phyloP scores from a whole-genome alignment of 2,329 filamentous ascomycete species.

The Pseudocercospora pini-densiflorae region DNA sequence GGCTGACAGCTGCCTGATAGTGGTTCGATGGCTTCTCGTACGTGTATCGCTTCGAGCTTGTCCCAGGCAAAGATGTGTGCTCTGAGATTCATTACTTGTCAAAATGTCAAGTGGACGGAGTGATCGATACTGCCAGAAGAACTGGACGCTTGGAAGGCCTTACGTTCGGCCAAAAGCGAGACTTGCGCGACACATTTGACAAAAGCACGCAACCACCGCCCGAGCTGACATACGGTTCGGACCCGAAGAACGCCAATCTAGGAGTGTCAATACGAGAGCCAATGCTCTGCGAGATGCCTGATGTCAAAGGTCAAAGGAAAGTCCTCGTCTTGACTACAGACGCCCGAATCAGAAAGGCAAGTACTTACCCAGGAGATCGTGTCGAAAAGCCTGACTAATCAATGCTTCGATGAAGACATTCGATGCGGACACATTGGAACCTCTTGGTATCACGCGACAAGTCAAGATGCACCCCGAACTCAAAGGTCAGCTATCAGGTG shows the following conservation, averaged over 20 bases:
- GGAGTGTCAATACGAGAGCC: constrained; percentile 63
- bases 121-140: constrained; percentile 64
- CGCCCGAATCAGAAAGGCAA: constrained; percentile 36
- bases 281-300: constrained; percentile 13
- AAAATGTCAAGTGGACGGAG: constrained; percentile 66
- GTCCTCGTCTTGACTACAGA: constrained; percentile 62
- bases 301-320: background rate
- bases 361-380: background rate
- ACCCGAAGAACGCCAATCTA: constrained; percentile 54
- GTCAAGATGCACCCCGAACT: constrained; percentile 68
- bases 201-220: constrained; percentile 71
- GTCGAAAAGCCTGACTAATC: background rate
- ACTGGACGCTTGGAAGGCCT: constrained; percentile 62
- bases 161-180: constrained; percentile 72
- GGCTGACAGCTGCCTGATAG: background rate
- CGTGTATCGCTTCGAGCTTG: constrained; percentile 73
- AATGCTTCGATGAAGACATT: constrained; percentile 56
- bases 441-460: constrained; percentile 67
- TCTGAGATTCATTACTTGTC: constrained; percentile 70
- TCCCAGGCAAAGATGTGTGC: constrained; percentile 44
- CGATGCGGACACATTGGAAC: constrained; percentile 73
- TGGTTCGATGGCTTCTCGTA: constrained; percentile 83
- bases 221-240: constrained; percentile 32
- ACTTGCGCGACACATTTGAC: constrained; percentile 76
- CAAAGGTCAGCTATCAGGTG: constrained; percentile 67